A percentile compares a stretch with the other conserved stretches of the same genome.
Conservation (phyloP, 2,329 filamentous ascomycete species). For the Aureobasidium sp. region DNA sequence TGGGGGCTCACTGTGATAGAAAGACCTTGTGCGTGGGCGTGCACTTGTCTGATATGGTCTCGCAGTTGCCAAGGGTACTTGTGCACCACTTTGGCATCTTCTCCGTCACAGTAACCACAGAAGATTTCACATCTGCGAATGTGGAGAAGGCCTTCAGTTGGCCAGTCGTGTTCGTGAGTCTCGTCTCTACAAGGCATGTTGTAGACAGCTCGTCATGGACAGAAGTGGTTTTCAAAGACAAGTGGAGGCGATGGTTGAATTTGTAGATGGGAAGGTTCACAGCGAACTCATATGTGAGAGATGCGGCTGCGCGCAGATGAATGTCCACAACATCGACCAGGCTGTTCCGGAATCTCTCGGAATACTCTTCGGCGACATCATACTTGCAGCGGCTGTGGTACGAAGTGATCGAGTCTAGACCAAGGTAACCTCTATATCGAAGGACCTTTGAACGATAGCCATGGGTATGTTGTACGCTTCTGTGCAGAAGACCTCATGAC, state of each 20-base stretch:
- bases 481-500: neutral
- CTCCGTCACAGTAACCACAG: neutral
- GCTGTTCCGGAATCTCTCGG: neutral
- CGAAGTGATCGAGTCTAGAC: neutral
- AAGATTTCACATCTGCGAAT: slow-evolving; percentile 2
- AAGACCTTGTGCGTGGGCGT: neutral
- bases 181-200: slow-evolving; percentile 1
- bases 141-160: neutral
- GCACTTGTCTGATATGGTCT: neutral
- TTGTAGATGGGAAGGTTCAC: neutral
- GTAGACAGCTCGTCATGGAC: neutral
- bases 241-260: neutral
- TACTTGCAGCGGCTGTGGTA: neutral
- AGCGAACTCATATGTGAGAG: neutral
- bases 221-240: neutral
- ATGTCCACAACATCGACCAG: neutral
- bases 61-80: neutral
- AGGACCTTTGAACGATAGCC: neutral
- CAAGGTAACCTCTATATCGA: no score
- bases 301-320: neutral
- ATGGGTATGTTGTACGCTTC: neutral
- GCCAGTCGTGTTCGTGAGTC: neutral
- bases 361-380: no score
- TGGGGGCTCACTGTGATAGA: slow-evolving; percentile 2
- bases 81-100: neutral